Evolutionary conservation across 805 yeast genomes (phyloP).

Genomic region (Nakazawaea ambrosiae): DNA sequence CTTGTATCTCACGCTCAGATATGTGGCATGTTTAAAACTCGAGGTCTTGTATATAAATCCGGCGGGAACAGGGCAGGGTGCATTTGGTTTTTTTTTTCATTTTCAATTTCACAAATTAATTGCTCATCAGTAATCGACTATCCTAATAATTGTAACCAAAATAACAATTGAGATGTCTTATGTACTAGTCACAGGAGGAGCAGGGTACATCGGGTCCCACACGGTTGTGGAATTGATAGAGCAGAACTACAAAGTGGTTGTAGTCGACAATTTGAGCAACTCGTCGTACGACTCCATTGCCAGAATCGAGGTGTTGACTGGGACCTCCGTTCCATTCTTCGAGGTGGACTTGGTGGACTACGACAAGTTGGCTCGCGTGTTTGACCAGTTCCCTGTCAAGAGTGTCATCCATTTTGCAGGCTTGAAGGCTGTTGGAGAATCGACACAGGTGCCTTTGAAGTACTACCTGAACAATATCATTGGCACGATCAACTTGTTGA

Average conservation of each 20-base stretch:
- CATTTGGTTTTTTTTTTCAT: too few species aligned
- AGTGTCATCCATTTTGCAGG: conserved; percentile 79
- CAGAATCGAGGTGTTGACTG: conserved; percentile 50
- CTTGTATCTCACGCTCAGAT: too few species aligned
- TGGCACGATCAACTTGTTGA: conserved; percentile 56
- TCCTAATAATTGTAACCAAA: too few species aligned
- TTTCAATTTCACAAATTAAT: too few species aligned
- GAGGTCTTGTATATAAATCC: too few species aligned
- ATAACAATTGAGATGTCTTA: conserved; percentile 19
- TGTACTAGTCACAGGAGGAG: conserved; percentile 77
- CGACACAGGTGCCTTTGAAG: conserved; percentile 55
- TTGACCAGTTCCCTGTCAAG: conserved; percentile 39
- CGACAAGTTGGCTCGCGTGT: conserved; percentile 39
- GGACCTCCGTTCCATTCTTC: conserved; percentile 44
- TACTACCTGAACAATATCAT: conserved; percentile 64
- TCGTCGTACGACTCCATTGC: conserved; percentile 62
- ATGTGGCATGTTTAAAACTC: too few species aligned
- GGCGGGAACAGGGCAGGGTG: too few species aligned
- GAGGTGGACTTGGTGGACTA: conserved; percentile 49
- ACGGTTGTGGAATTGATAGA: conserved; percentile 58
- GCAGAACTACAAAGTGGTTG: conserved; percentile 62
- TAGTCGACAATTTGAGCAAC: conserved; percentile 63
- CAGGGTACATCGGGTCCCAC: conserved; percentile 84
- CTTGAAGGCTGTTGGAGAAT: conserved; percentile 78
- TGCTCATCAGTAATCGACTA: too few species aligned